These are phyloP conservation scores for Tetrahymena elliotti DNA, from an alignment of 73 alveolate species.

Conservation along the genomic window DNA sequence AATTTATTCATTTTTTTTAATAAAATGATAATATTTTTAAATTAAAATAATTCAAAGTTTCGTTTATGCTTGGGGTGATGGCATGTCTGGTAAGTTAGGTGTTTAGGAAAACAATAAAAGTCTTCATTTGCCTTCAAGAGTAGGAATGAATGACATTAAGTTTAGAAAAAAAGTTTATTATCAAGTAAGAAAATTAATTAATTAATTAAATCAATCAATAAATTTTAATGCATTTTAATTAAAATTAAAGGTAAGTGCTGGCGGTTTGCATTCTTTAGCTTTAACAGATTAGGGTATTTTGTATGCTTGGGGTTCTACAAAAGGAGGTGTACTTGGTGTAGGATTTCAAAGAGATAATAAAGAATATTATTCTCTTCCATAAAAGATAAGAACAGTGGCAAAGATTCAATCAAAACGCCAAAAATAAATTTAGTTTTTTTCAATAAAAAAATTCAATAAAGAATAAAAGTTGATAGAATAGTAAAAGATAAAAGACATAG, in stretches of 20 bases:
- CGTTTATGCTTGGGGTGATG: background rate
- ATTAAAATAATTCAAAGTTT: background rate
- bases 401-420: background rate
- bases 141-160: background rate
- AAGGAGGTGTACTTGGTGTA: constrained; percentile 33
- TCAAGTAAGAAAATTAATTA: background rate
- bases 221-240: background rate
- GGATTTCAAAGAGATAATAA: background rate
- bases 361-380: background rate
- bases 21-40: background rate
- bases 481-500: background rate
- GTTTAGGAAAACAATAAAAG: background rate
- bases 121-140: background rate
- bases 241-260: background rate
- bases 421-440: background rate
- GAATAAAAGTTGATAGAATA: background rate
- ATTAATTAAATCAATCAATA: background rate
- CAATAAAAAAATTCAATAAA: background rate
- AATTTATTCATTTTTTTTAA: background rate
- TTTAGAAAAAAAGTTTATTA: background rate
- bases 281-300: constrained; percentile 34
- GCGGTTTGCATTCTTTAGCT: constrained; percentile 29
- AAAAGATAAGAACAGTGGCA: background rate
- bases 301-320: constrained; percentile 40
- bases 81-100: background rate